A percentile compares a stretch with the other conserved stretches of the same genome.
phyloP scores from a whole-genome alignment of 1,139 yeast species.

The Blastobotrys ciferrii region DNA sequence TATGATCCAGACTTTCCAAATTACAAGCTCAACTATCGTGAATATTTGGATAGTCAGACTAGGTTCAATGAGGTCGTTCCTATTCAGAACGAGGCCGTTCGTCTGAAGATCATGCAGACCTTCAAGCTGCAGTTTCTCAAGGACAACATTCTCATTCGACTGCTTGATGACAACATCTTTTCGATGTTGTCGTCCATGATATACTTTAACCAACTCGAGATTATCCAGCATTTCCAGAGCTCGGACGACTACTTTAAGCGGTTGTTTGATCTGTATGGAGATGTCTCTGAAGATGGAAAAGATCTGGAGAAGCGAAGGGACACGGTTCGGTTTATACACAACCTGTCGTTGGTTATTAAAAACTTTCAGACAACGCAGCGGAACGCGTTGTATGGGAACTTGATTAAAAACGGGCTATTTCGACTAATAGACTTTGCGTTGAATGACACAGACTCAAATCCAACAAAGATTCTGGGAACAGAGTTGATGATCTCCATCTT shows the following conservation, averaged over 20 bases:
- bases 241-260: conserved; percentile 48
- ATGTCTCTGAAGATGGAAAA: conserved; percentile 18
- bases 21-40: conserved; percentile 75
- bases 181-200: conserved; percentile 64
- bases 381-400: conserved; percentile 59
- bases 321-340: conserved; percentile 78
- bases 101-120: conserved; percentile 64
- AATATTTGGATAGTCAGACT: conserved; percentile 55
- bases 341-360: conserved; percentile 74
- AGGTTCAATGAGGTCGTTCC: conserved; percentile 74
- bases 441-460: conserved; percentile 47
- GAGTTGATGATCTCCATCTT: conserved; percentile 78
- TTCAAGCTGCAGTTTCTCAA: conserved; percentile 75
- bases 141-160: conserved; percentile 80
- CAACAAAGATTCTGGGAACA: conserved; percentile 68
- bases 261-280: conserved; percentile 58
- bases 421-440: conserved; percentile 68
- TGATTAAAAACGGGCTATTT: conserved; percentile 69
- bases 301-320: conserved; percentile 46
- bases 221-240: conserved; percentile 64
- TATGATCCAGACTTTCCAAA: conserved; percentile 85
- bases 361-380: conserved; percentile 63
- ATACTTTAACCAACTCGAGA: conserved; percentile 65
- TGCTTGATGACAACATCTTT: conserved; percentile 76
- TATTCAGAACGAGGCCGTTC: conserved; percentile 49